Evolutionary conservation across 371 early-diverging fungal species (phyloP).

Genomic region (Mortierella sp.): DNA sequence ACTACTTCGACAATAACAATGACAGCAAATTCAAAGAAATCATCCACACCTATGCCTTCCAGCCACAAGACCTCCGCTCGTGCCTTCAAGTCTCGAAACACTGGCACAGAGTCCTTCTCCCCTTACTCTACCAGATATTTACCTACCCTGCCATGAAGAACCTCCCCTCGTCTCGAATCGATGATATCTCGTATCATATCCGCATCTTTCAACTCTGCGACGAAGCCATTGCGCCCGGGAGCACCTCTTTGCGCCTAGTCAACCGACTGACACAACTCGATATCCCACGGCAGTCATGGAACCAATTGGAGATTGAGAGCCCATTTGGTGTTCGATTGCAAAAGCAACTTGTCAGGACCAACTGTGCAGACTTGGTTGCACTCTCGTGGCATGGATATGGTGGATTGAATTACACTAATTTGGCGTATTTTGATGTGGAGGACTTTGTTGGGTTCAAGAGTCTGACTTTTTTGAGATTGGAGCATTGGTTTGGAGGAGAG

Average conservation of each 20-base stretch:
- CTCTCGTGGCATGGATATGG: constrained; percentile 10
- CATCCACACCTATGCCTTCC: background rate
- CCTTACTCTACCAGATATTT: background rate
- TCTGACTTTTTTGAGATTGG: background rate
- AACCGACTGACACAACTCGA: background rate
- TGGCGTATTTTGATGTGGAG: background rate
- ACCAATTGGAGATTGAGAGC: background rate
- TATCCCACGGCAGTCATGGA: background rate
- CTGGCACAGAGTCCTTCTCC: background rate
- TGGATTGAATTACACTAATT: background rate
- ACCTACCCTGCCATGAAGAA: background rate
- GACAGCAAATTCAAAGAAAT: background rate
- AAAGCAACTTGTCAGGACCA: constrained; percentile 1
- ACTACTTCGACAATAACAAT: too few species aligned
- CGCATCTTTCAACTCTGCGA: background rate
- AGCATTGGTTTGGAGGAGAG: background rate
- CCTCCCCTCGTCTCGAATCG: background rate
- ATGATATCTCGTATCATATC: background rate
- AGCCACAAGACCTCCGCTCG: background rate
- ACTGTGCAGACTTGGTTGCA: background rate
- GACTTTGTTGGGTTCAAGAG: background rate
- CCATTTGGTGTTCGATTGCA: background rate
- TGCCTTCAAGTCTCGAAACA: background rate
- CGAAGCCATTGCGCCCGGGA: background rate
- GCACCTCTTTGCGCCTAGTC: background rate